Evolutionary conservation across 2,329 filamentous ascomycete genomes (phyloP), one percentile per base, ranked within the genome.

Genomic region (Ophiostoma sp.): DNA sequence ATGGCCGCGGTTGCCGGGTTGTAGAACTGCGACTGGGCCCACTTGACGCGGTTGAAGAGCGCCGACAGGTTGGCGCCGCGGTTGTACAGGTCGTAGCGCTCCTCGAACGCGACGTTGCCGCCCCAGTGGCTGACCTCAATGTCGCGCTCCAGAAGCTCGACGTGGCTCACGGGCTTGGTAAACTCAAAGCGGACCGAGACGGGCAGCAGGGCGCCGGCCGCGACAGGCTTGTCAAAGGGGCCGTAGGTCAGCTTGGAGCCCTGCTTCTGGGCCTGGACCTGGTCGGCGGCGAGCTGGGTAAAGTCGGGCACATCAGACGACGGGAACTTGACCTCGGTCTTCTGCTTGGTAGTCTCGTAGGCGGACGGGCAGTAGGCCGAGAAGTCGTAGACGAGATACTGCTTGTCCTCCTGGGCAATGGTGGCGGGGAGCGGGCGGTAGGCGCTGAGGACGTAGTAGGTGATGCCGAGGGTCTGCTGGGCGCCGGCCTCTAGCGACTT

Each of bases 51-150:
- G 76, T 87, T 90, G 81, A 95, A 94, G 48, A 90, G 87, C 71
- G 84, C 83, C 44, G 86, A 85, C 67, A 94, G 84, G 79, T 91
- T 90, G 67, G 95, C 96, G 73, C 91, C 95, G 73, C 90, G 88
- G 83, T 99, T 94, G 76, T 87, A 87, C 74, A 98, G 85, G 79
- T 90, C 92, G 81, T 97, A 97, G 71, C 92, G 88, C 82, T 99
- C 95, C 81, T 99, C 95, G 67, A 94, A 93, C 1, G 95, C 95
- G 69, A 98, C 81, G 78, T 99, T 99, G 73, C 95, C 95, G 74
- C 95, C 95, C 95, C 95, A 99, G 80, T 98, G 95, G 78, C 92
- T 96, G 76, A 99, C 90, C 79, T 99, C 95, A 73, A 99, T 83
- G 76, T 98, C 94, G 72, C 95, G 90, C 81, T 98, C 92, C 72